phyloP scores from a whole-genome alignment of 352 stramenopile genomes.

The Pythium insidiosum region DNA sequence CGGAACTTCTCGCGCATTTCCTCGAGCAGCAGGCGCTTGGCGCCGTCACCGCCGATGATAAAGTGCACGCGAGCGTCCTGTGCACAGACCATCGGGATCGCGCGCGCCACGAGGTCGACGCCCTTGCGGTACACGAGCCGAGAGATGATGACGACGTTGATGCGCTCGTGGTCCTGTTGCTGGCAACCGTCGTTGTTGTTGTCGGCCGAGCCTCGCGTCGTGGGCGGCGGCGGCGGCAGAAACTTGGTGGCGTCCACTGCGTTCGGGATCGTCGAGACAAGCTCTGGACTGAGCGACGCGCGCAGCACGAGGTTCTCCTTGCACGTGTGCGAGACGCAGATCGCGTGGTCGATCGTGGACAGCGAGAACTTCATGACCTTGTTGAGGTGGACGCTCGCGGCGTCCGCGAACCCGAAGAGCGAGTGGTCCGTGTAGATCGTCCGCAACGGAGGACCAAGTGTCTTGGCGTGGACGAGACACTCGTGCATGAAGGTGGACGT shows the following conservation, averaged over 20 bases:
- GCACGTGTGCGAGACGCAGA: slow-evolving; percentile 95
- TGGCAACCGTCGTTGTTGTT: neutral
- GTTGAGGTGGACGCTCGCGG: slow-evolving; percentile 88
- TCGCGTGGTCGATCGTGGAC: slow-evolving; percentile 91
- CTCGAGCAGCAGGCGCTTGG: slow-evolving; percentile 91
- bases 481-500: slow-evolving; percentile 95
- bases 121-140: slow-evolving; percentile 96
- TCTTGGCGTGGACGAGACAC: slow-evolving; percentile 90
- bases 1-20: slow-evolving; percentile 96
- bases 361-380: slow-evolving; percentile 94
- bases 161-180: slow-evolving; percentile 9
- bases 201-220: no score
- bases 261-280: slow-evolving; percentile 94
- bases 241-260: slow-evolving; percentile 95
- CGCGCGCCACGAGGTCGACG: slow-evolving; percentile 90
- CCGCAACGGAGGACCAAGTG: slow-evolving; percentile 73
- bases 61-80: slow-evolving; percentile 88
- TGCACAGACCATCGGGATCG: slow-evolving; percentile 89
- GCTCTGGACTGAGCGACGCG: slow-evolving; percentile 72
- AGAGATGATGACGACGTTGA: slow-evolving; percentile 96
- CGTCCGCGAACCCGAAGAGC: slow-evolving; percentile 95
- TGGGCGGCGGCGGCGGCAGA: slow-evolving; percentile 38
- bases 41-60: slow-evolving; percentile 94
- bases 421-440: slow-evolving; percentile 96
- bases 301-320: slow-evolving; percentile 94